Conservation (phyloP, 306 rosid genomes). For the Spatholobus suberectus region DNA sequence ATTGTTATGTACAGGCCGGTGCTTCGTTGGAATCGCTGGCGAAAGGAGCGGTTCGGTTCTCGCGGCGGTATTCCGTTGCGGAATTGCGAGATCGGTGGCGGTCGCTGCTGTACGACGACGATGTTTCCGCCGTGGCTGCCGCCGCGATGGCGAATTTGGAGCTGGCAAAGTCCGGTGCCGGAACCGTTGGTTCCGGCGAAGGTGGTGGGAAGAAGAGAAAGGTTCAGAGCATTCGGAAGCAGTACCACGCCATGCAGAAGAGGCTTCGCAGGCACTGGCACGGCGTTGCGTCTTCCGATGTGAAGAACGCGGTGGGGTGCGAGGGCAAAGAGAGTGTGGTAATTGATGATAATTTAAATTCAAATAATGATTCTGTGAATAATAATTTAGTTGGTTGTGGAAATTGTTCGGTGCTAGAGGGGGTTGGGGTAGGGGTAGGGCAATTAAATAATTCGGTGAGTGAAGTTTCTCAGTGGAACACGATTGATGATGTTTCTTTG, state of each 20-base stretch:
- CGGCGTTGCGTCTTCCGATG: constrained; percentile 39
- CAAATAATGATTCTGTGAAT: constrained; percentile 36
- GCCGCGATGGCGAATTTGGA: constrained; percentile 64
- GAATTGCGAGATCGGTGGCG: constrained; percentile 78
- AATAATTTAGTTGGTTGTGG: constrained; percentile 44
- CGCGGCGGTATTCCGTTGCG: constrained; percentile 57
- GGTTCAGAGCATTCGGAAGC: constrained; percentile 52
- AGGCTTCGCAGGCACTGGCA: constrained; percentile 39
- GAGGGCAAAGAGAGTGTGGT: not conserved
- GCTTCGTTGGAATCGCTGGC: constrained; percentile 91
- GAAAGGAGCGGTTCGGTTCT: constrained; percentile 84
- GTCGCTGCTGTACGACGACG: constrained; percentile 69
- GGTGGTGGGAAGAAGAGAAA: constrained; percentile 47
- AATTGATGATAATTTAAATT: constrained; percentile 20
- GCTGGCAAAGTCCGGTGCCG: constrained; percentile 36
- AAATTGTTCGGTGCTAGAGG: constrained; percentile 49
- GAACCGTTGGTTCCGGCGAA: not conserved
- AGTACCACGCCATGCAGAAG: constrained; percentile 57
- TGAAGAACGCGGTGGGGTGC: not conserved
- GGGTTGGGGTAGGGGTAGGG: constrained; percentile 48
- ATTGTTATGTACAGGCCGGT: constrained; percentile 56
- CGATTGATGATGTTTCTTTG: constrained; percentile 60
- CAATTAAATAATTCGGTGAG: constrained; percentile 41
- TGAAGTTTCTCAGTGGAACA: constrained; percentile 64
- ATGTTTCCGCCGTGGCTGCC: constrained; percentile 57